Evolutionary conservation across 495 filamentous ascomycete species (phyloP), one percentile per base, ranked within the genome.

Genomic region (Neurospora sp.): DNA sequence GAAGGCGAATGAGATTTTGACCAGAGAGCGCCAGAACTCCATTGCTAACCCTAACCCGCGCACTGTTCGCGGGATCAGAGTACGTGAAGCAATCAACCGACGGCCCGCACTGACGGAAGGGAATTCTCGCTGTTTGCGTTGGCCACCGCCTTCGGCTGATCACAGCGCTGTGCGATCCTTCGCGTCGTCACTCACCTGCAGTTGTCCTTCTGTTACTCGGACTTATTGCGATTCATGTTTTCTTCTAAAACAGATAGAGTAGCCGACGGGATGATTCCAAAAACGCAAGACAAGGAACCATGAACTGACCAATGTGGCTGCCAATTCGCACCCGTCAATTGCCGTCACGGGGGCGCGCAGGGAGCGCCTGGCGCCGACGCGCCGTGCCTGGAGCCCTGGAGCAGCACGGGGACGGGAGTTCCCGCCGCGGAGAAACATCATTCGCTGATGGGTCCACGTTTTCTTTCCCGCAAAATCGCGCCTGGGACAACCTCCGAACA

Each of bases 401-500:
- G n/a, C 20, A 23, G n/a, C n/a, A n/a, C n/a, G n/a, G 20, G 10
- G 27, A 62, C 76, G 77, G 77, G 74, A 60, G 66, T 75, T 77
- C 70, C 74, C 77, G 76, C 77, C 77, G 77, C 76, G 77, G 77
- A 79, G 69, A 79, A 74, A 60, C 69, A 12, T 38, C n/a, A 31
- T 8, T 6, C 14, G 14, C 23, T 62, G 14, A 62, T 35, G 14
- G 54, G 54, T 14, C 49, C 49, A 60, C 49, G 49, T 27, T 14
- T 62, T 23, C 23, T 62, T 35, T 60, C 27, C 54, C 54, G 54
- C 54, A 62, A 62, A 35, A 60, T 60, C 20, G 49, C 49, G 20
- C 49, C 20, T 14, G 11, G 44, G 20, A 60, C 49, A 54, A 54
- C 20, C 46, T 23, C 8, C 46, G 9, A 23, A 49, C 20, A 5